Percentiles rank a stretch among this genome's conserved stretches.
phyloP scores from a whole-genome alignment of 345 rosid species.

The Iberis pinnata region DNA sequence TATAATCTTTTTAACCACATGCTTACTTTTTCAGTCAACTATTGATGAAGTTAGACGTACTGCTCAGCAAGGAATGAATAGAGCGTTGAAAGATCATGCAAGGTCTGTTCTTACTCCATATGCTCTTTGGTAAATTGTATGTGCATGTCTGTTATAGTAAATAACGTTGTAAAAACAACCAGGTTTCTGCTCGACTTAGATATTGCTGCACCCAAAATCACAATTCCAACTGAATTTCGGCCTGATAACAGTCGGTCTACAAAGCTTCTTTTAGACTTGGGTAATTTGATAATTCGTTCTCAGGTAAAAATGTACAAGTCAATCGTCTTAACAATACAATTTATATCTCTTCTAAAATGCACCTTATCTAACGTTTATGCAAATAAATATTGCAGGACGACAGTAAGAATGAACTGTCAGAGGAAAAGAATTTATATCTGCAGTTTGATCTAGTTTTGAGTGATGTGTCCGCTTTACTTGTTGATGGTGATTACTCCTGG shows the following conservation, averaged over 20 bases:
- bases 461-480: slow-evolving; percentile 86
- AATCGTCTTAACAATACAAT: background rate
- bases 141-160: slow-evolving; percentile 8
- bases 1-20: too few relatives aligned
- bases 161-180: slow-evolving; percentile 27
- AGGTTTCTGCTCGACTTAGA: slow-evolving; percentile 95
- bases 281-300: slow-evolving; percentile 82
- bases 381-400: slow-evolving; percentile 56
- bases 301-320: slow-evolving; percentile 43
- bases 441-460: slow-evolving; percentile 89
- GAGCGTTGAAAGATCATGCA: slow-evolving; percentile 82
- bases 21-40: slow-evolving; percentile 57
- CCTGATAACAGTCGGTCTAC: slow-evolving; percentile 66
- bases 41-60: slow-evolving; percentile 91
- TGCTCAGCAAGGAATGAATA: slow-evolving; percentile 89
- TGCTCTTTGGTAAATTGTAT: slow-evolving; percentile 13
- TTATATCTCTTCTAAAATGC: background rate
- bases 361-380: slow-evolving; percentile 7
- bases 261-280: slow-evolving; percentile 91
- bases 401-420: slow-evolving; percentile 37
- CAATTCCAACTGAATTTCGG: slow-evolving; percentile 84
- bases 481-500: slow-evolving; percentile 93
- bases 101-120: slow-evolving; percentile 43
- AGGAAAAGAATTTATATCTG: slow-evolving; percentile 67
- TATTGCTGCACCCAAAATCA: slow-evolving; percentile 97